Evolutionary conservation across 768 basidiomycete genomes (phyloP), one percentile per base, ranked within the genome.

Genomic region (Boletus rufocinnamomeus): DNA sequence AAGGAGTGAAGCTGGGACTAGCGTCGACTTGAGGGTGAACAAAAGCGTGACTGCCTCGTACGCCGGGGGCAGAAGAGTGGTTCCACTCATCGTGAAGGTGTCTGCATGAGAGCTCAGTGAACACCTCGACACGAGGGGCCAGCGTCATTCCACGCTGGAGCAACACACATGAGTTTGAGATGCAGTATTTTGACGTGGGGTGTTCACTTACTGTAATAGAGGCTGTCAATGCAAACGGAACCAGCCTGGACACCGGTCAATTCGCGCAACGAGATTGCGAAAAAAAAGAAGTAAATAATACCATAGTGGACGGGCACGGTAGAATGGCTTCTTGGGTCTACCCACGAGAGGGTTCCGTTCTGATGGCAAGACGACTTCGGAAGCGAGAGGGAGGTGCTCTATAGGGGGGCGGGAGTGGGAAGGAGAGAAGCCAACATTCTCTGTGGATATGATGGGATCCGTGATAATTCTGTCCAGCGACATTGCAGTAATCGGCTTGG

Each of bases 71-170:
- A 47, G 56, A 47, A 25, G 69, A 73, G 57, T 72, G 73, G 61
- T 83, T 78, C 70, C 80, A 79, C 28, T 74, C 69, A 25, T 75
- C 73, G 61, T 82, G 80, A 34, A 88, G 63, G 5, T 78, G 78
- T 50, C 84, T 79, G 72, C 91, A 92, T 4, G 91, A 85, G 52
- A 93, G 82, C 50, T 86, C 83, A 45, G 85, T 90, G 77, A 86
- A 91, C 30, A 93, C 87, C 70, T 90, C 86, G 47, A 93, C 87
- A 56, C 89, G 83, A 13, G 89, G 86, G 38, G 89, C 85, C 71
- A 89, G 78, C 1, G 89, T 91, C 75, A 92, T 85, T 35, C 90
- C 89, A 27, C 90, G 87, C 91, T 92, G 61, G 8, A 61, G 25
- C 62, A 60, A 61, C 52, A 58, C 43, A 51, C 57, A 25, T 25